Base-by-base conservation (phyloP, 768 basidiomycete genomes). In the Lactarius deliciosus region DNA sequence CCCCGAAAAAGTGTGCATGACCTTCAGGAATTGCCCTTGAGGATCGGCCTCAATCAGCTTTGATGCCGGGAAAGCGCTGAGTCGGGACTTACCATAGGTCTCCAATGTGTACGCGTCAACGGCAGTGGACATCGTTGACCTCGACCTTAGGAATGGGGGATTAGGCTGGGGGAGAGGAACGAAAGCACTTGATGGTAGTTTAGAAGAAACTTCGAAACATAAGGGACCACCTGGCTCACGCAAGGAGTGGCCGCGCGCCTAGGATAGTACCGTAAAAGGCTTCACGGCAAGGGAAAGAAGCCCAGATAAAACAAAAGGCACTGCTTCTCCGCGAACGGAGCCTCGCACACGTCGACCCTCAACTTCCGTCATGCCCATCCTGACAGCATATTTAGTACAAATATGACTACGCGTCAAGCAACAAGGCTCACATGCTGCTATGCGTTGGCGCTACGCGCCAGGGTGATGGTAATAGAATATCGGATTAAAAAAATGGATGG, bases 1-100 rank as follows among this genome's bases (percentile, higher is more conserved):
- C 41, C 68, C 68, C 8, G 61, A 57, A 20, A 58, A 69, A 5
- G 22, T 18, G 59, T 69, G 68, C 38, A 64, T 28, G 5, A 68
- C 45, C 9, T 66, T 68, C 7, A 61, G 5, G 5, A 61, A 55
- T 50, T 56, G 38, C 9, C 5, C 67, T 68, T 34, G 10, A 1
- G 22, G 28, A 9, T 25, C n/a, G 32, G 16, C 1, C 1, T 54
- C 47, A 28, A 50, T 40, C 9, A 10, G 53, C 15, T 8, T 10
- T 5, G 13, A 4, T 4, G 9, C 10, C 30, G n/a, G 32, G 47
- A 32, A 53, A 10, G n/a, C 18, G 47, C 2, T 16, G 28, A 50
- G 5, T 7, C 11, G 22, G 32, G 3, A 60, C 66, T 1, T 8
- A 67, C 66, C 62, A 18, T 36, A n/a, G 45, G 32, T 67, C 38